Base-by-base conservation (phyloP, 768 basidiomycete species). In the Pholiota conissans region DNA sequence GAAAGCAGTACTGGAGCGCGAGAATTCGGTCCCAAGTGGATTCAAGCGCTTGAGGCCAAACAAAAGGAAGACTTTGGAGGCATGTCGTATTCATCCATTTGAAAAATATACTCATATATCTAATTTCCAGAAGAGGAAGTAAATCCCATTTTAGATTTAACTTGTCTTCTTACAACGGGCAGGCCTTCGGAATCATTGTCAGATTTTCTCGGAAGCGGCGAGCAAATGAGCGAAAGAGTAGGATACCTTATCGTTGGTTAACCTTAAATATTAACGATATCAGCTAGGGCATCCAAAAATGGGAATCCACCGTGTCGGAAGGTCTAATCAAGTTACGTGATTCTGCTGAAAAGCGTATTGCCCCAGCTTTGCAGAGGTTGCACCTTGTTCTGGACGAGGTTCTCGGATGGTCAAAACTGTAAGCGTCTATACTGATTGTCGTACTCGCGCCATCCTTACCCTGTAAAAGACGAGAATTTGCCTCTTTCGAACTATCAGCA, bases 171-270 rank as follows among this genome's bases (percentile, higher is more conserved):
- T 45, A 79, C 84, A 14, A 89, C 89, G 22, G 90, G 91, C 6
- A 79, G 84, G 53, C 73, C 83, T n/a, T 85, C 89, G 27, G 89
- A 90, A 54, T 76, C 88, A 7, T 75, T 94, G 30, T 65, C 73
- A 26, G 91, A 93, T 71, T 90, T 90, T 68, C 76, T 93, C 51
- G 84, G 87, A 11, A 90, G 89, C 58, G 83, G 83, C 18, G 90
- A 91, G 63, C 85, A 87, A 65, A 89, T 89, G 80, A 90, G 86
- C 58, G 91, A 94, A 73, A 78, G 92, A 68, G 92, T 91, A 73
- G 63, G 74, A 56, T 32, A 42, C 60, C 56, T 42, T 56, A 48
- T 47, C 58, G 59, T 30, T 45, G 40, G 28, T 49, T 8, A 48
- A 49, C 27, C 47, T 24, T 64, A n/a, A 65, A 72, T 55, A 73